Base-by-base conservation (phyloP, 2,329 filamentous ascomycete genomes). In the Pseudopithomyces maydicus region DNA sequence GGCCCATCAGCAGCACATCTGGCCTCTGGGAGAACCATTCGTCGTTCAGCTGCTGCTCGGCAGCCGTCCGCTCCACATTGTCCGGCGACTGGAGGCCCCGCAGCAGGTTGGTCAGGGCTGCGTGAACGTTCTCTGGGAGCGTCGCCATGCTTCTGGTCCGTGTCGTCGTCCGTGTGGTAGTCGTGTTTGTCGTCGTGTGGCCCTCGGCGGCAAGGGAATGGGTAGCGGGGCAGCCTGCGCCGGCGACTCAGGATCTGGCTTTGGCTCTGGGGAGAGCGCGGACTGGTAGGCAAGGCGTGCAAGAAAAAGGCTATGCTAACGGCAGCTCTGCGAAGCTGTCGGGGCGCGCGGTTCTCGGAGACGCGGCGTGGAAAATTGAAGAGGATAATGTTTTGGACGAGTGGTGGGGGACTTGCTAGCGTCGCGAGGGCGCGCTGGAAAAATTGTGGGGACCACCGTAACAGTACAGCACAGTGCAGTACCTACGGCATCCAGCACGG, bases 1-100 rank as follows among this genome's bases (percentile, higher is more conserved):
- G 81, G 64, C 93, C 95, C 90, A 98, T 95, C 74, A 99, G 81
- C 66, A 98, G 83, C 67, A 96, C 84, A 71, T 97, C 93, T 35
- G 95, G 93, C 59, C 90, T 86, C 55, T 86, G 84, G 60, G 82
- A 81, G 35, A 92, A 90, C 95, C 95, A 99, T 82, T 92, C 93
- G 78, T 87, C 91, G 76, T 92, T 91, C 61, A 99, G 82, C 76
- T 93, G 90, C 64, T 96, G 91, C 78, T 99, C 95, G 51, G 94
- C 94, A 76, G 91, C 87, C 29, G 90, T 87, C 74, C 95, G 89
- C 68, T 91, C 84, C 56, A 83, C 83, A 80, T 99, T 99, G 80
- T 99, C 94, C 68, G 92, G 81, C 46, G 91, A 94, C 80, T 95
- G 90, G 64, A 99, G 86, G 67, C 90, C 93, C 80, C 90, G 88